A percentile compares a stretch with the other conserved stretches of the same genome.
These are phyloP conservation scores for Alternaria sp. DNA, from an alignment of 2,329 filamentous ascomycete genomes.

Conservation along the genomic window DNA sequence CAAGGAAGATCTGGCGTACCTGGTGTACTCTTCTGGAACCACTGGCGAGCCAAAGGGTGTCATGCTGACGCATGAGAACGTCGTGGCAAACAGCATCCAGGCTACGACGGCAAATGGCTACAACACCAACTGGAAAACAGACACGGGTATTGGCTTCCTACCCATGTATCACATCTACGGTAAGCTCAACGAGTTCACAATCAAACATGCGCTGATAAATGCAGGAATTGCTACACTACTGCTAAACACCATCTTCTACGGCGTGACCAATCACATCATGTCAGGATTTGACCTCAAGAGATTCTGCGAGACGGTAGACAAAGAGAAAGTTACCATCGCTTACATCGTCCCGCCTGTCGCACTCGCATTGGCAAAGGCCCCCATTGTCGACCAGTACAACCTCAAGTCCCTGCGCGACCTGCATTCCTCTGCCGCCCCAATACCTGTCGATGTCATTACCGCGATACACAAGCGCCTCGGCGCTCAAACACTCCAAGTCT, in stretches of 20 bases:
- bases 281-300: not conserved
- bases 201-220: not conserved
- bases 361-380: not conserved
- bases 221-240: not conserved
- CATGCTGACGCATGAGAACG: constrained; percentile 50
- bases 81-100: constrained; percentile 49
- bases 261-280: not conserved
- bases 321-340: not conserved
- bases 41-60: constrained; percentile 53
- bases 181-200: constrained; percentile 36
- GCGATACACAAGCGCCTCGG: not conserved
- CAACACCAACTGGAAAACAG: constrained; percentile 21
- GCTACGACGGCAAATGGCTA: constrained; percentile 34
- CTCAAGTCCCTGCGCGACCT: not conserved
- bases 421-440: not conserved
- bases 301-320: not conserved
- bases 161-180: constrained; percentile 54
- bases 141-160: constrained; percentile 52
- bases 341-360: not conserved
- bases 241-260: not conserved
- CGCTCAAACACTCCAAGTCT: not conserved
- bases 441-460: not conserved
- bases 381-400: not conserved
- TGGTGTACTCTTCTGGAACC: constrained; percentile 39
- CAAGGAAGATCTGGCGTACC: constrained; percentile 11